Evolutionary conservation across 2,329 filamentous ascomycete genomes (phyloP).

Genomic region (Trichoderma polysporum): DNA sequence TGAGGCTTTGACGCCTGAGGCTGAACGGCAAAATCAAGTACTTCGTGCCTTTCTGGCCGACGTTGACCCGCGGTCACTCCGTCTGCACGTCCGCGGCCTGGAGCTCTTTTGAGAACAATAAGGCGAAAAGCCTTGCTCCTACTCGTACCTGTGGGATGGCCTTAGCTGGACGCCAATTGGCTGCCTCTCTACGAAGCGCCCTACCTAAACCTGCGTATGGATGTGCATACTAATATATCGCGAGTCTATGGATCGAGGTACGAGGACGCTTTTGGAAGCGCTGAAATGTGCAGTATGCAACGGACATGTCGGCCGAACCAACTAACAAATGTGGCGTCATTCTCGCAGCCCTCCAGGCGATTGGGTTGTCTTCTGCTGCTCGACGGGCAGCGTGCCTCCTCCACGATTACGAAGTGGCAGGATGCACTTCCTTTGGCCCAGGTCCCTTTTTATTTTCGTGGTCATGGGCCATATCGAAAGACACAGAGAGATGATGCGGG

Average conservation of each 20-base stretch:
- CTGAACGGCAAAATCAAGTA: background rate
- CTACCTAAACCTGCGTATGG: background rate
- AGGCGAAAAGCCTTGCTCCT: background rate
- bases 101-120: background rate
- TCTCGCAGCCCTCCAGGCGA: background rate
- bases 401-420: background rate
- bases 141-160: background rate
- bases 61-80: slow-evolving; percentile 7
- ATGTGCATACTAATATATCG: background rate
- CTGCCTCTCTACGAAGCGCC: background rate
- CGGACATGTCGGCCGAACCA: slow-evolving; percentile 4
- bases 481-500: slow-evolving; percentile 6
- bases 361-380: background rate
- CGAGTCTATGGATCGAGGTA: slow-evolving; percentile 1
- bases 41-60: background rate
- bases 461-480: background rate
- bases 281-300: background rate
- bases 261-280: slow-evolving; percentile 4
- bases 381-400: background rate
- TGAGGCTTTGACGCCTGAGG: slow-evolving; percentile 7
- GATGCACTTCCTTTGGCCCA: slow-evolving; percentile 1
- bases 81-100: background rate
- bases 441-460: slow-evolving; percentile 2
- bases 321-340: slow-evolving; percentile 7
- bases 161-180: background rate